Base-by-base conservation (phyloP, 2,329 filamentous ascomycete species). In the Piedraia hortae region DNA sequence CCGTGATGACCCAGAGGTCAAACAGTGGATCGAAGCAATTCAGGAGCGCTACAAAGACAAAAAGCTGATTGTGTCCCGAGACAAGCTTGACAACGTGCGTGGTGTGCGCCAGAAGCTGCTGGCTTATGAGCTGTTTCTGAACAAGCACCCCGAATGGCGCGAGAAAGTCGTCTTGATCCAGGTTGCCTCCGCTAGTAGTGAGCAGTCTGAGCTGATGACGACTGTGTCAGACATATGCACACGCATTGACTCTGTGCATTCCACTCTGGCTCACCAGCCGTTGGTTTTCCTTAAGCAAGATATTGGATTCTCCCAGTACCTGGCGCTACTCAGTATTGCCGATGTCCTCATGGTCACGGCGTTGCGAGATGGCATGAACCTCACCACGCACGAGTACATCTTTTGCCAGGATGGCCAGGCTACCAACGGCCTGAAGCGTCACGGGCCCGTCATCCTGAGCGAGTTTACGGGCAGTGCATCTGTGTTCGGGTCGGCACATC, bases 201-300 rank as follows among this genome's bases (percentile, higher is more conserved):
- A 91, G 40, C 74, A 88, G 42, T 63, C 64, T 10, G 80, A 91
- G 38, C 58, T 91, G 6, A 73, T 89, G 34, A 72, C 74, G 1
- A 75, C 72, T 0, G 71, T 93, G 12, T 80, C 75, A 2, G 78
- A 91, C 42, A 91, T 93, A 41, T 78, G 89, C 30, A 89, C 77
- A 23, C 66, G 82, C 27, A 82, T 93, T 42, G 90, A 93, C 44
- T 85, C 77, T 1, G 66, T 67, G 1, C 80, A 80, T 55, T 80
- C 80, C 4, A 90, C 78, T 12, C 54, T 93, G 21, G 74, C 77
- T 0, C 85, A 91, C 37, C 78, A 89, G 38, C 82, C 82, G 1
- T 60, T 93, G 6, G 73, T 91, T 4, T 91, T 91, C 44, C 54
- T 93, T 23, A 80, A 88, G 45, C 82, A 93, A 44, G 82, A 93